These are phyloP conservation scores for Roridomyces roridus DNA, from an alignment of 768 basidiomycete species.

Conservation along the genomic window DNA sequence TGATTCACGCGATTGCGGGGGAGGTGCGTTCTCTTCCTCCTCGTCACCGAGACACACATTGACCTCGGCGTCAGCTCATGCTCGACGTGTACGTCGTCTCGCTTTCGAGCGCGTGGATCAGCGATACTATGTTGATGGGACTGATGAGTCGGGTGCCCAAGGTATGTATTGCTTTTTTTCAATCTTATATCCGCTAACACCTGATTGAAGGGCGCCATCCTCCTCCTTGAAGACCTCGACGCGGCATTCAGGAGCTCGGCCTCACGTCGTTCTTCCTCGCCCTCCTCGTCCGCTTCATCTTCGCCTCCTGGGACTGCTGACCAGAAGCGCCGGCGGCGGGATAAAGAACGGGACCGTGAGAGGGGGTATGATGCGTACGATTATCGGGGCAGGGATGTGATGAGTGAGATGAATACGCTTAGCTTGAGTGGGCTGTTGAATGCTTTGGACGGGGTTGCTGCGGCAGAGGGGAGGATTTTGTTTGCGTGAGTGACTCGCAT, in stretches of 20 bases:
- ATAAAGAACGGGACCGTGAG: slow-evolving; percentile 15
- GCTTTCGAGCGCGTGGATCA: slow-evolving; percentile 85
- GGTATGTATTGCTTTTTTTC: neutral
- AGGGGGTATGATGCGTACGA: too few relatives aligned
- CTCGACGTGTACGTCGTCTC: slow-evolving; percentile 94
- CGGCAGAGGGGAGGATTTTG: slow-evolving; percentile 85
- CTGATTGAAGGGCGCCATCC: slow-evolving; percentile 61
- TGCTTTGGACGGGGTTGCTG: slow-evolving; percentile 86
- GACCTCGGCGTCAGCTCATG: slow-evolving; percentile 49
- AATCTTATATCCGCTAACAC: neutral
- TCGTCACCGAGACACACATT: too few relatives aligned
- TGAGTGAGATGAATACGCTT: slow-evolving; percentile 82
- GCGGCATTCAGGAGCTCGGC: slow-evolving; percentile 86
- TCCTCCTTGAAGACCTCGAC: slow-evolving; percentile 90
- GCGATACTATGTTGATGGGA: slow-evolving; percentile 83
- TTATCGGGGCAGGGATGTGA: slow-evolving; percentile 56
- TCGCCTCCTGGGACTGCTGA: too few relatives aligned
- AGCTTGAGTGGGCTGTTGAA: slow-evolving; percentile 84
- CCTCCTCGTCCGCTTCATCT: too few relatives aligned
- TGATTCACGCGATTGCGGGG: slow-evolving; percentile 88
- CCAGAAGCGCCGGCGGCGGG: slow-evolving; percentile 14
- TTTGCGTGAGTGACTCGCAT: slow-evolving; percentile 71
- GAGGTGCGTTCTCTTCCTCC: slow-evolving; percentile 38
- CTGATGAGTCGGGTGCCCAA: slow-evolving; percentile 85
- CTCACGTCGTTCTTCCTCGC: slow-evolving; percentile 41